Evolutionary conservation across 257 asterid species (phyloP).

Genomic region (Solanum rostratum): DNA sequence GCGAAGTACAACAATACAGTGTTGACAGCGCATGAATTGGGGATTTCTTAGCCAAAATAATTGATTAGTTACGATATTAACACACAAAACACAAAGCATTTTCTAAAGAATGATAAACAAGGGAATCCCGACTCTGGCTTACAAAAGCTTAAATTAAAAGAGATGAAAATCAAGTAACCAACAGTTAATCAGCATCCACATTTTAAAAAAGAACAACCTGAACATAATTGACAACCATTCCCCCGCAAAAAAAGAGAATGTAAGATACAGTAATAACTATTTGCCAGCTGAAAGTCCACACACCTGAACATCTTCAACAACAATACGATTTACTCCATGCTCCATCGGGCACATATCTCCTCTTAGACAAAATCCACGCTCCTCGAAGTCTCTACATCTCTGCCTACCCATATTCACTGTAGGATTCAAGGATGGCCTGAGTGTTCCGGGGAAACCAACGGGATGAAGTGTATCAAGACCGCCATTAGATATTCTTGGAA

Average conservation of each 20-base stretch:
- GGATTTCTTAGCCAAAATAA: background rate
- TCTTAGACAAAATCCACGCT: constrained; percentile 97
- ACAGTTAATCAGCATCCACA: background rate
- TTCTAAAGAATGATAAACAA: background rate
- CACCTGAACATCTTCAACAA: constrained; percentile 98
- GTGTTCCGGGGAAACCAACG: constrained; percentile 57
- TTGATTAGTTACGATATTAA: background rate
- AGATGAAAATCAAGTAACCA: background rate
- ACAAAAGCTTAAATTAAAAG: background rate
- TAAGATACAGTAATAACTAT: background rate
- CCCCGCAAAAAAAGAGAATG: background rate
- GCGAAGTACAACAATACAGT: background rate
- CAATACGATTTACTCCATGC: constrained; percentile 93
- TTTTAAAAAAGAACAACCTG: background rate
- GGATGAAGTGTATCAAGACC: constrained; percentile 68
- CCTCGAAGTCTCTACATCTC: constrained; percentile 96
- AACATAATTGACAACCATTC: background rate
- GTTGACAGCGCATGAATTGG: background rate
- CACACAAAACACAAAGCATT: background rate
- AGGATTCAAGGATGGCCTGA: constrained; percentile 52
- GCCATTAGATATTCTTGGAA: constrained; percentile 70
- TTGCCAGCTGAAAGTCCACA: background rate
- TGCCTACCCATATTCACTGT: constrained; percentile 55
- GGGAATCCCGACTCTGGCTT: background rate
- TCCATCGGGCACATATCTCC: constrained; percentile 99